A percentile compares a stretch with the other conserved stretches of the same genome.
Evolutionary conservation across 2,329 filamentous ascomycete genomes (phyloP).

Genomic region (Pseudopyricularia cyperi): DNA sequence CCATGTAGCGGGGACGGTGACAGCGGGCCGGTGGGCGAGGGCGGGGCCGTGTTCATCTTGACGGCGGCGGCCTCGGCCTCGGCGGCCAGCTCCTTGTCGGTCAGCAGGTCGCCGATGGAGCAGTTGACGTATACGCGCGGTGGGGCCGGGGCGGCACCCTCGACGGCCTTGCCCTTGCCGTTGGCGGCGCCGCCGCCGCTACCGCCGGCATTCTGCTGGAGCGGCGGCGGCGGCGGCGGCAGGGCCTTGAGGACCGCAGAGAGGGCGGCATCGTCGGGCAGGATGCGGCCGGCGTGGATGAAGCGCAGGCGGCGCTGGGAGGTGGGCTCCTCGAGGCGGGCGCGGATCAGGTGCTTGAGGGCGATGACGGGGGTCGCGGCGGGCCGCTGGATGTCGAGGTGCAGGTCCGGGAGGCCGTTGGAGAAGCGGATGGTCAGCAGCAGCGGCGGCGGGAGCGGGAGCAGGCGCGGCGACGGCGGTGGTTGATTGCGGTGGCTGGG

Average conservation of each 20-base stretch:
- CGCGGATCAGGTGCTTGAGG: constrained; percentile 72
- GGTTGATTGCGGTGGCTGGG: constrained; percentile 2
- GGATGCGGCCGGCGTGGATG: constrained; percentile 79
- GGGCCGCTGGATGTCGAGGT: constrained; percentile 60
- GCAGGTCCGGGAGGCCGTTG: constrained; percentile 68
- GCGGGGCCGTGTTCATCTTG: constrained; percentile 6
- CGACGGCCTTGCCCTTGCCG: constrained; percentile 55
- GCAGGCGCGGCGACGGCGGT: neutral
- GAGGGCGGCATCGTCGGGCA: constrained; percentile 61
- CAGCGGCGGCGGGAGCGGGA: constrained; percentile 22
- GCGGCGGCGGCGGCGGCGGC: constrained; percentile 23
- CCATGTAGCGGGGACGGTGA: constrained; percentile 5
- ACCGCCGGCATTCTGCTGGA: constrained; percentile 5
- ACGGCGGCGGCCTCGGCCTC: constrained; percentile 36
- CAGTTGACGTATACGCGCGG: constrained; percentile 80
- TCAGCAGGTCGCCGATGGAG: constrained; percentile 69
- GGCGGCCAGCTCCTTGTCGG: constrained; percentile 51
- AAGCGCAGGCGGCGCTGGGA: constrained; percentile 62
- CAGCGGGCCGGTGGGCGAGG: constrained; percentile 7
- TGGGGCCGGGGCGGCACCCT: constrained; percentile 27
- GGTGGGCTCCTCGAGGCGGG: constrained; percentile 48
- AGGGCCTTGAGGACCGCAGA: constrained; percentile 52
- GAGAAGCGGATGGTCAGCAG: constrained; percentile 86
- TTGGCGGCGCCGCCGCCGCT: neutral
- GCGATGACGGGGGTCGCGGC: constrained; percentile 58